phyloP scores from a whole-genome alignment of 164 flowering plant species.

The Cinnamomum chago region DNA sequence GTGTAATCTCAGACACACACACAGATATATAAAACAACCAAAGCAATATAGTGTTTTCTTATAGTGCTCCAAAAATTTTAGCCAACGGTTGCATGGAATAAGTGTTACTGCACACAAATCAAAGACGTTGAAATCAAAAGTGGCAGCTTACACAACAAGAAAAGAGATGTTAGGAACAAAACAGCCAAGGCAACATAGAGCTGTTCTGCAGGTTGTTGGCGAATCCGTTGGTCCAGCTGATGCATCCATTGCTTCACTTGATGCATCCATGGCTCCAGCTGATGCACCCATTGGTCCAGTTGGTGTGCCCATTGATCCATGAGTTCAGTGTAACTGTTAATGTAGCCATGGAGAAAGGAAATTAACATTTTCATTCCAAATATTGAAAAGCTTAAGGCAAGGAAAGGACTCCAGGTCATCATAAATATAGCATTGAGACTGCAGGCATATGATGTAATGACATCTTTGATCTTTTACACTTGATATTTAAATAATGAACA shows the following conservation, averaged over 20 bases:
- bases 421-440: no score
- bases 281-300: conserved; percentile 1
- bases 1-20: not conserved
- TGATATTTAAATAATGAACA: no score
- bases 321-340: not conserved
- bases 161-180: conserved; percentile 33
- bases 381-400: no score
- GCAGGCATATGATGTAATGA: no score
- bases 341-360: not conserved
- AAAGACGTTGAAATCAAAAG: not conserved
- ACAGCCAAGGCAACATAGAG: conserved; percentile 43
- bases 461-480: no score
- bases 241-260: conserved; percentile 21
- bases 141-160: conserved; percentile 32
- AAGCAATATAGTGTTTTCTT: not conserved
- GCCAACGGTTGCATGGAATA: not conserved
- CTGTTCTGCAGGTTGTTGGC: conserved; percentile 39
- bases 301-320: not conserved
- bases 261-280: conserved; percentile 29
- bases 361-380: not conserved
- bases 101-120: not conserved
- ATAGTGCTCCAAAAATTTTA: not conserved
- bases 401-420: no score
- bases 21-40: not conserved
- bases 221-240: conserved; percentile 24